Evolutionary conservation across 139 green algal genomes (phyloP).

Genomic region (Coelastrella sp.): DNA sequence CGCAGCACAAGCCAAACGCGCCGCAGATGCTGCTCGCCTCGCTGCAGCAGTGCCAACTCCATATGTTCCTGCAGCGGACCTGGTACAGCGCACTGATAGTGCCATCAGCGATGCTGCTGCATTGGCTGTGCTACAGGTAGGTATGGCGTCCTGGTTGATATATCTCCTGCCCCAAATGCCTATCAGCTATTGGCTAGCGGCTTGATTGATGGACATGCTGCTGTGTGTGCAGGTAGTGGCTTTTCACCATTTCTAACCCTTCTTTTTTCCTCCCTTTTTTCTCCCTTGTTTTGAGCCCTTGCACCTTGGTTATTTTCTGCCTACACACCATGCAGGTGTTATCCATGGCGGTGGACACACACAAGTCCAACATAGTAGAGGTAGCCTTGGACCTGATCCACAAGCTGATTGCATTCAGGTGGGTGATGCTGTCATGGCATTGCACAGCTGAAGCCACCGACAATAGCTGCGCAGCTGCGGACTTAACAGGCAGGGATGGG

Average conservation of each 20-base stretch:
- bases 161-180: not conserved
- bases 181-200: not conserved
- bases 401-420: slow-evolving; percentile 87
- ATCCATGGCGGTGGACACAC: slow-evolving; percentile 77
- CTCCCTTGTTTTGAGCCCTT: too few relatives aligned
- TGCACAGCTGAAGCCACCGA: not conserved
- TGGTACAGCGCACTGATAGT: slow-evolving; percentile 8
- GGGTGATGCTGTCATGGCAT: not conserved
- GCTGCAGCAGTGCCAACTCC: slow-evolving; percentile 17
- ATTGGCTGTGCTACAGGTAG: slow-evolving; percentile 34
- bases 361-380: slow-evolving; percentile 81
- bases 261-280: too few relatives aligned
- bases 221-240: not conserved
- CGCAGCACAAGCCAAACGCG: slow-evolving; percentile 34
- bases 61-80: not conserved
- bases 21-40: slow-evolving; percentile 39
- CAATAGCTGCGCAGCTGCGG: not conserved
- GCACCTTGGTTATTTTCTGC: not conserved
- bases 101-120: slow-evolving; percentile 47
- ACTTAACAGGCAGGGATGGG: not conserved
- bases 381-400: slow-evolving; percentile 91
- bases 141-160: not conserved
- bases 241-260: too few relatives aligned
- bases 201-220: not conserved
- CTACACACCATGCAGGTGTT: slow-evolving; percentile 53